These are phyloP conservation scores for Sicyos baderoa DNA, from an alignment of 306 rosid genomes.

Conservation along the genomic window DNA sequence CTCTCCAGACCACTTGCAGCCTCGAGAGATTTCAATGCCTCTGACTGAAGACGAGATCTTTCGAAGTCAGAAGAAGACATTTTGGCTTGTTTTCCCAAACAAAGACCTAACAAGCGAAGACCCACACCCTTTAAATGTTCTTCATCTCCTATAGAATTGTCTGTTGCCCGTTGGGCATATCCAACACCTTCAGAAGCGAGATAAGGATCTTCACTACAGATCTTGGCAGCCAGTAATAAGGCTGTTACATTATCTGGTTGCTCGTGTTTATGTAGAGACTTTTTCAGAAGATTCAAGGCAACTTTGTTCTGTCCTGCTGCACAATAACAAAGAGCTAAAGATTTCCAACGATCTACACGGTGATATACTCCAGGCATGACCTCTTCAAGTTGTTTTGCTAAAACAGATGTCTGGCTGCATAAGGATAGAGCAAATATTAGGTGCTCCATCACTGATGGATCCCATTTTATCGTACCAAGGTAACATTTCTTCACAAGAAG, in stretches of 20 bases:
- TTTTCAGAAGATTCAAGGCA: slow-evolving; percentile 68
- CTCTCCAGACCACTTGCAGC: slow-evolving; percentile 37
- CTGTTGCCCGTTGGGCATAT: slow-evolving; percentile 59
- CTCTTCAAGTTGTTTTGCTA: slow-evolving; percentile 76
- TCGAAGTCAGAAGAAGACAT: slow-evolving; percentile 44
- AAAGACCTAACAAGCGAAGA: slow-evolving; percentile 75
- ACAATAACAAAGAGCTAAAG: slow-evolving; percentile 71
- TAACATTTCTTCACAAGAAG: slow-evolving; percentile 53
- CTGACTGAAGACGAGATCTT: slow-evolving; percentile 48
- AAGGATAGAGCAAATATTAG: slow-evolving; percentile 73
- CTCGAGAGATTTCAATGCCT: slow-evolving; percentile 45
- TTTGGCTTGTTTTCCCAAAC: slow-evolving; percentile 71
- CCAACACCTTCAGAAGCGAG: slow-evolving; percentile 77
- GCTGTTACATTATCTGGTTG: slow-evolving; percentile 62
- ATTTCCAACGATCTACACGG: slow-evolving; percentile 85
- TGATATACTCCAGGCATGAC: slow-evolving; percentile 78
- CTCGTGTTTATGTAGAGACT: slow-evolving; percentile 77
- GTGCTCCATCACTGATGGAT: slow-evolving; percentile 87
- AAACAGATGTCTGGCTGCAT: slow-evolving; percentile 42
- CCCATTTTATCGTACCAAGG: slow-evolving; percentile 72
- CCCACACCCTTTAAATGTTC: slow-evolving; percentile 71
- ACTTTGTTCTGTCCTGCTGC: slow-evolving; percentile 59
- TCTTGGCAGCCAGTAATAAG: slow-evolving; percentile 68
- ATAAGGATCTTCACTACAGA: slow-evolving; percentile 65
- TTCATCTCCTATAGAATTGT: slow-evolving; percentile 34